Base-by-base conservation (phyloP, 352 stramenopile species). In the Phytopythium litorale region DNA sequence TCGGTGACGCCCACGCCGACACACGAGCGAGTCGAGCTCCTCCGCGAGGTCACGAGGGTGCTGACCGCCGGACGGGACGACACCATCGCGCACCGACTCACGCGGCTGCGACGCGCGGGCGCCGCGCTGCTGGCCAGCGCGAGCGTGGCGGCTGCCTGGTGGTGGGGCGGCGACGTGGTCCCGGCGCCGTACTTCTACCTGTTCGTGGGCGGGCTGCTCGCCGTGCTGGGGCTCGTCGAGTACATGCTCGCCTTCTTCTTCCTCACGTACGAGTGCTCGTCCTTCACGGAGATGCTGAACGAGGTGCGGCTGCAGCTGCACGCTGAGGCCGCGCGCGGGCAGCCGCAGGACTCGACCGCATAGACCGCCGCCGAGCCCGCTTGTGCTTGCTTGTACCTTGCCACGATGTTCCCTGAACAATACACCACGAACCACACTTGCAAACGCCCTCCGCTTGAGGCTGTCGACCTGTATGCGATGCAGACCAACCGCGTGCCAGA, bases 201-300 rank as follows among this genome's bases (percentile, higher is more conserved):
- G 30, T 78, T 75, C 63, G 46, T 75, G 21, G 65, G 43, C 11
- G 62, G 84, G 13, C 53, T 85, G 60, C 38, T 80, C 7, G 50
- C 84, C 19, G 51, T 64, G 6, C 53, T 88, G 50, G 69, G 68
- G 15, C 40, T 84, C 48, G 60, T 78, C 45, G 80, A 91, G 64
- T 93, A 93, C 71, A 61, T 89, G 28, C 63, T 93, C 42, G 72
- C 82, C 38, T 91, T 93, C 71, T 93, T 84, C 68, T 83, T 91
- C 56, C 67, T 91, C 45, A 91, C 84, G 43, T 80, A 91, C 49
- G 84, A 93, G 71, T 89, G 80, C 66, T 91, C 84, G 54, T 82
- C 78, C 42, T 93, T 93, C 68, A 91, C 79, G 18, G 82, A 93
- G 66, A 64, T 93, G 13, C 66, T 67, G 33, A 91, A 85, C 68